These are phyloP conservation scores for Verticillium zaregamsianum DNA, from an alignment of 2,329 filamentous ascomycete species.

Conservation along the genomic window DNA sequence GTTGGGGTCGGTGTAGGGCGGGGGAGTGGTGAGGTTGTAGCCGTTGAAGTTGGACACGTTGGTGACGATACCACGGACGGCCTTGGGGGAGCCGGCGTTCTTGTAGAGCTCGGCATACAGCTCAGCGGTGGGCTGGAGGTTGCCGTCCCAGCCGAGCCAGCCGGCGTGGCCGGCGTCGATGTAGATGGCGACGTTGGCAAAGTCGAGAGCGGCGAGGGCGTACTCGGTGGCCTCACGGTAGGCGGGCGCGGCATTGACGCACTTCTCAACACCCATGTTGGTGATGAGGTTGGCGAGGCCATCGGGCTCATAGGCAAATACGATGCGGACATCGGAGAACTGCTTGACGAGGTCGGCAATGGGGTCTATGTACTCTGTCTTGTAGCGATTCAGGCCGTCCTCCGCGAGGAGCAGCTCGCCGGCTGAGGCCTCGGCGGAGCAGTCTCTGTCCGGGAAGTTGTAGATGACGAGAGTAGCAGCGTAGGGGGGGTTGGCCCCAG, in stretches of 20 bases:
- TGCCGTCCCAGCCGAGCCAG: constrained; percentile 29
- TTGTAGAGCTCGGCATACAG: constrained; percentile 24
- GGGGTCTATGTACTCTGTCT: constrained; percentile 26
- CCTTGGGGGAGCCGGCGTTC: constrained; percentile 25
- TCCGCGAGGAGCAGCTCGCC: constrained; percentile 26
- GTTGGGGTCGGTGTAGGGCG: constrained; percentile 19
- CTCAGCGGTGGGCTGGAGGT: constrained; percentile 23
- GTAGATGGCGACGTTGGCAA: constrained; percentile 32
- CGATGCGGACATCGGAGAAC: constrained; percentile 7
- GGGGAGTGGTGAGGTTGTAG: constrained; percentile 12
- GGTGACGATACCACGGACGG: constrained; percentile 29
- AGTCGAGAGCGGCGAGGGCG: constrained; percentile 26
- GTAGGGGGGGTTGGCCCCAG: constrained; percentile 16
- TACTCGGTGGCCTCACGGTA: constrained; percentile 27
- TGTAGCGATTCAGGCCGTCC: constrained; percentile 23
- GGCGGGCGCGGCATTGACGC: constrained; percentile 18
- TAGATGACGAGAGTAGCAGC: constrained; percentile 28
- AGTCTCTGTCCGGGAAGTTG: constrained; percentile 33
- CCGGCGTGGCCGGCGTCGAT: constrained; percentile 32
- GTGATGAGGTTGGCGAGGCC: constrained; percentile 31
- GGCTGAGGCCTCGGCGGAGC: constrained; percentile 29
- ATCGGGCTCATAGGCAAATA: constrained; percentile 25
- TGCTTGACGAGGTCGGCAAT: constrained; percentile 13
- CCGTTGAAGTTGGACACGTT: constrained; percentile 31
- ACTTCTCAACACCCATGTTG: constrained; percentile 25